Percentiles rank a stretch among this genome's conserved stretches.
These are phyloP conservation scores for Fusarium falciforme DNA, from an alignment of 2,329 filamentous ascomycete genomes.

Conservation along the genomic window DNA sequence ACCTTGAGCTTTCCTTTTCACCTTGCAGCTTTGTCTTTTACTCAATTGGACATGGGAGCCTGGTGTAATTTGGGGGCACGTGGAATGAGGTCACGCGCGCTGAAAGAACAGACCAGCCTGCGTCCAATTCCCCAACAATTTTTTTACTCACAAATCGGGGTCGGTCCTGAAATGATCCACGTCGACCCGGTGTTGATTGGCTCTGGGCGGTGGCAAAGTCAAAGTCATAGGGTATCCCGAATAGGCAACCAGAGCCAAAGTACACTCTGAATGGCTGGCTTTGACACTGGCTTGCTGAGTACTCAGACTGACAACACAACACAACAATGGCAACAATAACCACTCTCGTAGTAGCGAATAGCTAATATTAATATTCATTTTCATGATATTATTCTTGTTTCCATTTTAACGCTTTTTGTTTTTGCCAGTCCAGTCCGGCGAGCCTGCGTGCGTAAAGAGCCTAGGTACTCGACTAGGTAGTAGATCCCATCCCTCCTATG, in stretches of 20 bases:
- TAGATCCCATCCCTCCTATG: constrained; percentile 22
- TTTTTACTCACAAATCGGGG: constrained; percentile 12
- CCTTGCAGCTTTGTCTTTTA: background rate
- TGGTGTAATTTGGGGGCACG: constrained; percentile 17
- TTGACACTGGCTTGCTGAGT: background rate
- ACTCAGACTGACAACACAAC: background rate
- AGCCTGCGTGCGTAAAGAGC: constrained; percentile 16
- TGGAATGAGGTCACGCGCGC: constrained; percentile 37
- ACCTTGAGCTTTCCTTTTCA: background rate
- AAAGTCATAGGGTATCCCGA: constrained; percentile 14
- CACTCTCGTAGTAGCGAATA: background rate
- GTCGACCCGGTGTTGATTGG: constrained; percentile 33
- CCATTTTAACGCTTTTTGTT: constrained; percentile 29
- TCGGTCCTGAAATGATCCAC: constrained; percentile 30
- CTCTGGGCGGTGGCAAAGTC: constrained; percentile 28
- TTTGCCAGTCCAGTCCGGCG: constrained; percentile 24
- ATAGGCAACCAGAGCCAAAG: background rate
- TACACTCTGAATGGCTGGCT: background rate
- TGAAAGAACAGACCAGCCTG: constrained; percentile 26
- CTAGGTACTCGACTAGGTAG: background rate
- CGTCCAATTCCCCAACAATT: constrained; percentile 35
- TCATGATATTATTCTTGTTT: constrained; percentile 29
- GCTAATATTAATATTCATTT: background rate
- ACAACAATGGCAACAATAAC: background rate
- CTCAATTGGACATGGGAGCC: constrained; percentile 10